These are phyloP conservation scores for Strigomonas galati DNA, from an alignment of 208 protist species.

Conservation along the genomic window DNA sequence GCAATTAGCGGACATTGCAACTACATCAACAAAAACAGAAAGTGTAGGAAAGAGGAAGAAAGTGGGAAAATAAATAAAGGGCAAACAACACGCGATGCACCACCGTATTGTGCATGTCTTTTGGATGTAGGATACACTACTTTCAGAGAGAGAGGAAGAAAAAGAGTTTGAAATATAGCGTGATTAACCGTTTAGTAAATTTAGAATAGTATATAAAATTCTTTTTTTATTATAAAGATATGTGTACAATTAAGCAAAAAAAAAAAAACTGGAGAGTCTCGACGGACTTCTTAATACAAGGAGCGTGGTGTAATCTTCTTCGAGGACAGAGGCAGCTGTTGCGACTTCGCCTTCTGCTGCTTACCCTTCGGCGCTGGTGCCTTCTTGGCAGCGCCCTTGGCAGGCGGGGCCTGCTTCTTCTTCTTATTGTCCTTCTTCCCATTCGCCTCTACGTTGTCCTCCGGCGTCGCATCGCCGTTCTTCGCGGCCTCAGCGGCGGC, in stretches of 20 bases:
- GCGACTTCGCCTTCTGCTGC: not conserved
- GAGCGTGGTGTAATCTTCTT: conserved; percentile 8
- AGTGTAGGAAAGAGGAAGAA: not conserved
- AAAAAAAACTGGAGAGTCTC: no score
- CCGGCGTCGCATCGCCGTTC: conserved; percentile 12
- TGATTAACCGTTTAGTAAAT: not conserved
- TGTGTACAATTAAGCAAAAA: no score
- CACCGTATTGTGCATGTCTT: no score
- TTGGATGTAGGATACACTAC: not conserved
- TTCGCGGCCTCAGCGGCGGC: conserved; percentile 23
- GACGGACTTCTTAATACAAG: conserved; percentile 8
- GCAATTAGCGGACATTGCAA: not conserved
- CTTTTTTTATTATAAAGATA: no score
- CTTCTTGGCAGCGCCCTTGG: not conserved
- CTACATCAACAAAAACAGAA: not conserved
- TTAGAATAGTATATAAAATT: not conserved
- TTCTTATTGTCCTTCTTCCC: not conserved
- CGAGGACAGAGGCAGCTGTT: not conserved
- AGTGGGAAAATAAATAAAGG: not conserved
- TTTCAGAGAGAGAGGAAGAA: not conserved
- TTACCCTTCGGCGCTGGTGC: not conserved
- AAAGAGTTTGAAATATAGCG: not conserved
- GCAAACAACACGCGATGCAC: conserved; percentile 1
- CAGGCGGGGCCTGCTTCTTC: not conserved
- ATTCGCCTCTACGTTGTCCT: not conserved